A percentile compares a stretch with the other conserved stretches of the same genome.
Evolutionary conservation across 805 yeast species (phyloP).

Genomic region (Saccharomycopsis fibuligera): DNA sequence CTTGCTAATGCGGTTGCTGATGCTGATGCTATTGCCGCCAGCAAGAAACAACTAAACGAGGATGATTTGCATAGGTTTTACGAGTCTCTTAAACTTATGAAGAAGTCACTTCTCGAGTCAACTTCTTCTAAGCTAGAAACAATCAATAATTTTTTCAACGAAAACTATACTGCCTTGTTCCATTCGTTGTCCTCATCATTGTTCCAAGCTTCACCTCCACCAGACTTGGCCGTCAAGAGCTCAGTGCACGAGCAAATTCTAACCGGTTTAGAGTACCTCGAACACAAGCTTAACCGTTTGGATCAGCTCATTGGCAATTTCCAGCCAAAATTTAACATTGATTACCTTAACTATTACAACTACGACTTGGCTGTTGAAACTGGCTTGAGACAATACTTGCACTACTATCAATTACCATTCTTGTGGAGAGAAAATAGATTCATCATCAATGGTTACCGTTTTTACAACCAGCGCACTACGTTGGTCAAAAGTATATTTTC

Average conservation of each 20-base stretch:
- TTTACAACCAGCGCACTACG: conserved; percentile 54
- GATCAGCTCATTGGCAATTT: conserved; percentile 19
- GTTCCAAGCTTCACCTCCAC: background rate
- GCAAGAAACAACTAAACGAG: background rate
- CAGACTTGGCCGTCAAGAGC: background rate
- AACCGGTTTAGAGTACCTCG: conserved; percentile 15
- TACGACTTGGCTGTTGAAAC: conserved; percentile 39
- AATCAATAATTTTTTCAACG: conserved; percentile 14
- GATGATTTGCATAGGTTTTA: conserved; percentile 16
- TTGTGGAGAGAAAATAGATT: conserved; percentile 92
- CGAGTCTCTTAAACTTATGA: conserved; percentile 17
- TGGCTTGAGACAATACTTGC: conserved; percentile 46
- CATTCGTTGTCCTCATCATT: background rate
- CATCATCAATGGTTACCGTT: conserved; percentile 80
- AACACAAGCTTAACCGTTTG: conserved; percentile 11
- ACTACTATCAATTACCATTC: conserved; percentile 82
- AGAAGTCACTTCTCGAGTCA: conserved; percentile 11
- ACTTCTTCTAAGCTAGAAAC: conserved; percentile 17
- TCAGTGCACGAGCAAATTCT: conserved; percentile 12
- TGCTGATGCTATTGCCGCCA: too few relatives aligned
- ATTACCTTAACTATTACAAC: conserved; percentile 34
- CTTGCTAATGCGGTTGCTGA: too few relatives aligned
- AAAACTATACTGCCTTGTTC: conserved; percentile 14
- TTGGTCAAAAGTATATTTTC: conserved; percentile 56
- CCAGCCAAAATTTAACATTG: conserved; percentile 16